Percentiles rank a stretch among this genome's conserved stretches.
Evolutionary conservation across 1,284 basidiomycete species (phyloP).

Genomic region (Inonotus hispidus): DNA sequence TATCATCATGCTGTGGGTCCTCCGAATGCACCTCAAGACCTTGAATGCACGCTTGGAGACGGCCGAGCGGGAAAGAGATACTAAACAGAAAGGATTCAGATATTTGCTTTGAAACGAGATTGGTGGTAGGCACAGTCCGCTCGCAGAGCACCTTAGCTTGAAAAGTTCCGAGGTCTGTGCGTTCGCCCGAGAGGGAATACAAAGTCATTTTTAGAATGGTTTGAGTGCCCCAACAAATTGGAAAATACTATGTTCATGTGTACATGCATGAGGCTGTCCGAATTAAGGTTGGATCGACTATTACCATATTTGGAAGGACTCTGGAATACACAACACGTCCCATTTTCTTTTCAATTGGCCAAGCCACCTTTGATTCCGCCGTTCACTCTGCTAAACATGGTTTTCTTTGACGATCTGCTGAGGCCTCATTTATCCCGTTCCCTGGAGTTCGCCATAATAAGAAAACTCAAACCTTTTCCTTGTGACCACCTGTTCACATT

Average conservation of each 20-base stretch:
- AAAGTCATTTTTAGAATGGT: too few relatives aligned
- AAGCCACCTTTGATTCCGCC: not conserved
- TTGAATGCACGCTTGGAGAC: conserved; percentile 32
- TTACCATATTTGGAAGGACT: too few relatives aligned
- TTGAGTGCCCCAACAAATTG: too few relatives aligned
- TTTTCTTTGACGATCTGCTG: not conserved
- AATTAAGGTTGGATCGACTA: too few relatives aligned
- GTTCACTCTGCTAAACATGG: not conserved
- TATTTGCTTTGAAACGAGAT: conserved; percentile 24
- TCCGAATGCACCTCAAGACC: conserved; percentile 35
- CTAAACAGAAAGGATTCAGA: conserved; percentile 25
- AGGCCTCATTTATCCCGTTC: not conserved
- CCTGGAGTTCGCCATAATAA: not conserved
- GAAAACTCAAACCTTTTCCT: not conserved
- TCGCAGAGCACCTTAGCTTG: too few relatives aligned
- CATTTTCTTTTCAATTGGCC: not conserved
- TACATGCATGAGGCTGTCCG: too few relatives aligned
- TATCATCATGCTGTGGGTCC: conserved; percentile 43
- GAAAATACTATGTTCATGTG: too few relatives aligned
- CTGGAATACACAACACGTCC: not conserved
- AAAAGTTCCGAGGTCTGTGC: too few relatives aligned
- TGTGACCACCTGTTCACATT: not conserved
- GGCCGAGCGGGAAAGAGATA: conserved; percentile 28
- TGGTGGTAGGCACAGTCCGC: too few relatives aligned
- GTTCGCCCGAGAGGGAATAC: too few relatives aligned